Base-by-base conservation (phyloP, 2,329 filamentous ascomycete genomes). In the Cladophialophora carrionii region DNA sequence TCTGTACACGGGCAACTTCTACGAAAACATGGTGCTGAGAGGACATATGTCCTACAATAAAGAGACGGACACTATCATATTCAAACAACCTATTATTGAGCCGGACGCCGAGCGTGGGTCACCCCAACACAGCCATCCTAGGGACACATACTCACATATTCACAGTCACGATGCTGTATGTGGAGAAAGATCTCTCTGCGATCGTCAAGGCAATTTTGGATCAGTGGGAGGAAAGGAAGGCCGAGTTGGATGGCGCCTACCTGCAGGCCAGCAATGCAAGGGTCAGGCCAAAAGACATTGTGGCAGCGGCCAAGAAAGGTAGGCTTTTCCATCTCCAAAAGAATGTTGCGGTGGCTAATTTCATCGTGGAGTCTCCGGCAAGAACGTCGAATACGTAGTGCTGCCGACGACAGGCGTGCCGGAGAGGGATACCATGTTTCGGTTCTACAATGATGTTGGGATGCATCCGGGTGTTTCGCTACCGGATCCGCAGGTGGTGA, bases 361-460 rank as follows among this genome's bases (percentile, higher is more conserved):
- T 17, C 4, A 17, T 41, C 2, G 7, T 41, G 34, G 1, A 70
- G 70, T 71, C 22, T 64, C 70, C n/a, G 69, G 69, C 12, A 70
- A 69, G 53, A 63, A 64, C 22, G 46, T 55, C 10, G 61, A 41
- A n/a, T 71, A 64, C 24, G 57, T 55, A 1, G 46, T 63, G 24
- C 34, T 57, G 31, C 64, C 69, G 34, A 69, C 70, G 17, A 68
- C 64, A 22, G 70, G 70, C 2, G 57, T 71, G 26, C 48, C 48
- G 29, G 70, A 71, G 56, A 65, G 70, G 14, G 70, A 71, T 60
- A 71, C 63, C 26, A 70, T 71, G 69, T 66, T 68, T 20, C 56
- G 64, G 48, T 54, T 71, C 32, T 71, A 71, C 62, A 68, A 71
- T 54, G 61, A 63, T 1, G 62, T 65, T 4, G 65, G 65, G 2